Conservation (phyloP, 2,329 filamentous ascomycete species). For the Curvularia hawaiiensis region DNA sequence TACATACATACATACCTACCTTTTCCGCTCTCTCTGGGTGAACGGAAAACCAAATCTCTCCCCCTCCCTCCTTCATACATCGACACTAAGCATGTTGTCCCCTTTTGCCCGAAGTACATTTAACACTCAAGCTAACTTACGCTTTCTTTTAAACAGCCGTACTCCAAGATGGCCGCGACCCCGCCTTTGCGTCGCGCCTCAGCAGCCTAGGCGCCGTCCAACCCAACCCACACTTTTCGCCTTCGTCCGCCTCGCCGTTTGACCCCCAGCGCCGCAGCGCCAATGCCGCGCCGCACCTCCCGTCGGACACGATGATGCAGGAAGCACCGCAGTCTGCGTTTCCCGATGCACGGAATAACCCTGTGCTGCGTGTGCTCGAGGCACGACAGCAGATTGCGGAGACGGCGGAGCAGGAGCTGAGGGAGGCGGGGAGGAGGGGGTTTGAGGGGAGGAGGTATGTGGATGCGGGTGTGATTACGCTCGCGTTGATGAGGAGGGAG, state of each 20-base stretch:
- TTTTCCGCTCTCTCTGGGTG: background rate
- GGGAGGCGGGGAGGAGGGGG: constrained; percentile 49
- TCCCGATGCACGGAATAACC: constrained; percentile 53
- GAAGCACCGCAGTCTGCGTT: constrained; percentile 37
- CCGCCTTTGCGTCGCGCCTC: constrained; percentile 79
- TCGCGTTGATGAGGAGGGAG: constrained; percentile 41
- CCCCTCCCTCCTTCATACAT: background rate
- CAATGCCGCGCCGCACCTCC: constrained; percentile 28
- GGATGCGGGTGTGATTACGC: constrained; percentile 50
- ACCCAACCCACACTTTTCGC: constrained; percentile 61
- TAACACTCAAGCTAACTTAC: background rate
- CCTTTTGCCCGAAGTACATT: background rate
- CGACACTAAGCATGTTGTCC: background rate
- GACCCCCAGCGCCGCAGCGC: constrained; percentile 34
- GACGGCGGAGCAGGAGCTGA: constrained; percentile 60
- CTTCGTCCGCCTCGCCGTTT: constrained; percentile 57
- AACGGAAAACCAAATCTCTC: background rate
- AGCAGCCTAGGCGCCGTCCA: constrained; percentile 65
- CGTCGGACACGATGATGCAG: constrained; percentile 39
- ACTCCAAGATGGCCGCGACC: constrained; percentile 65
- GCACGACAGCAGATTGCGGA: constrained; percentile 57
- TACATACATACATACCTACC: constrained; percentile 1
- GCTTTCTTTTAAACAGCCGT: constrained; percentile 52
- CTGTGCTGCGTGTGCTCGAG: constrained; percentile 59
- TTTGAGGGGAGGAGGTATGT: constrained; percentile 52